A percentile compares a stretch with the other conserved stretches of the same genome.
Evolutionary conservation across 495 filamentous ascomycete species (phyloP).

Genomic region (Haplographium delicatum): DNA sequence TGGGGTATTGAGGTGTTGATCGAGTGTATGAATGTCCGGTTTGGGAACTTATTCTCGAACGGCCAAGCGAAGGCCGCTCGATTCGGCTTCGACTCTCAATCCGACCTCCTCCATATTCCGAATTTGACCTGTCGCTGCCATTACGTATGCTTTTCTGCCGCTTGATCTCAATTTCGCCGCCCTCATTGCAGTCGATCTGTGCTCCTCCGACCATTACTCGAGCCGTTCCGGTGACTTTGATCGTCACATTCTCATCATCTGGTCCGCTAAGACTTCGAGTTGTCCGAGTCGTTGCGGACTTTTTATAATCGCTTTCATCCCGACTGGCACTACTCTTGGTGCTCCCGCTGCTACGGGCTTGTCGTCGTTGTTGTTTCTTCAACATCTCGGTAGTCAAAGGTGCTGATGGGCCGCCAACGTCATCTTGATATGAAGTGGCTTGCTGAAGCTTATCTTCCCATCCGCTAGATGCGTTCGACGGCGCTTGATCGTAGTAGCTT

Average conservation of each 20-base stretch:
- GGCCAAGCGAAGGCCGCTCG: conserved; percentile 12
- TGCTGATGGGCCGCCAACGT: conserved; percentile 36
- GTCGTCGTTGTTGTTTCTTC: conserved; percentile 35
- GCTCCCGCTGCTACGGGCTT: conserved; percentile 40
- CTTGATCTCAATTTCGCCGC: conserved; percentile 47
- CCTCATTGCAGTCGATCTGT: conserved; percentile 47
- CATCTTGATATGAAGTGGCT: conserved; percentile 46
- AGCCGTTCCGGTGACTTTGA: conserved; percentile 35
- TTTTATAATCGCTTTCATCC: conserved; percentile 52
- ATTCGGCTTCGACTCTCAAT: conserved; percentile 18
- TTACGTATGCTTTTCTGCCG: conserved; percentile 15
- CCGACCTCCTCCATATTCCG: conserved; percentile 16
- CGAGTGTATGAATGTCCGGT: conserved; percentile 18
- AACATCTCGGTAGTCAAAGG: conserved; percentile 46
- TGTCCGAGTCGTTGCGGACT: conserved; percentile 49
- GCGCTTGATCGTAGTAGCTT: conserved; percentile 21
- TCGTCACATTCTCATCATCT: conserved; percentile 46
- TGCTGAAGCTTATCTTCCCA: conserved; percentile 45
- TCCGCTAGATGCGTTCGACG: conserved; percentile 15
- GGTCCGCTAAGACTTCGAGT: conserved; percentile 39
- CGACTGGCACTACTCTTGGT: conserved; percentile 47
- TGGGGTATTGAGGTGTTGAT: conserved; percentile 13
- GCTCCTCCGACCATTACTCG: conserved; percentile 36
- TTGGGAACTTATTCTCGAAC: conserved; percentile 12
- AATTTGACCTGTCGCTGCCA: conserved; percentile 20